phyloP scores from a whole-genome alignment of 257 asterid genomes.

The Eustoma russellianum region DNA sequence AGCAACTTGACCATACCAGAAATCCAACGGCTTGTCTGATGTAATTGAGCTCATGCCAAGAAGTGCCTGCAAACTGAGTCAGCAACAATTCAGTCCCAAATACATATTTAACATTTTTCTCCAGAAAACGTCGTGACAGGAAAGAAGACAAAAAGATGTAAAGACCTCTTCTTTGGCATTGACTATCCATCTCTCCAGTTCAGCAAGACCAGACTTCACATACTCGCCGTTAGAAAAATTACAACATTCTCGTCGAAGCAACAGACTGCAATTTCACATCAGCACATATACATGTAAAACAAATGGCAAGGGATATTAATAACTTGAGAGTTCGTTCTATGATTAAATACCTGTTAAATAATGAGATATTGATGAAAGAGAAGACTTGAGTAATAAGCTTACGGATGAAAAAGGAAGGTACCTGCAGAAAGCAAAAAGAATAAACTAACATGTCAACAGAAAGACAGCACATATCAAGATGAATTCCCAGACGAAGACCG shows the following conservation, averaged over 20 bases:
- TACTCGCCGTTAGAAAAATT: constrained; percentile 96
- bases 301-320: not conserved
- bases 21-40: constrained; percentile 99
- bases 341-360: constrained; percentile 69
- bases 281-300: constrained; percentile 3
- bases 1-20: constrained; percentile 47
- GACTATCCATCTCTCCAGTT: constrained; percentile 93
- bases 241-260: constrained; percentile 99
- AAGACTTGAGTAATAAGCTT: constrained; percentile 94
- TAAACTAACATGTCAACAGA: not conserved
- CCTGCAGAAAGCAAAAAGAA: constrained; percentile 31
- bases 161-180: constrained; percentile 83
- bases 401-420: constrained; percentile 93
- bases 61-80: constrained; percentile 91
- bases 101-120: constrained; percentile 6
- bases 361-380: constrained; percentile 89
- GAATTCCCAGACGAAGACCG: not conserved
- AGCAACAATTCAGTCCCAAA: constrained; percentile 18
- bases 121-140: not conserved
- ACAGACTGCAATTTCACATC: constrained; percentile 36
- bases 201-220: constrained; percentile 96
- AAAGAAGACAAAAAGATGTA: not conserved
- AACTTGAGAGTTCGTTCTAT: constrained; percentile 3
- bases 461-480: not conserved
- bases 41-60: constrained; percentile 96